Conservation (phyloP, 2,329 filamentous ascomycete genomes). For the Emmonsia crescens region DNA sequence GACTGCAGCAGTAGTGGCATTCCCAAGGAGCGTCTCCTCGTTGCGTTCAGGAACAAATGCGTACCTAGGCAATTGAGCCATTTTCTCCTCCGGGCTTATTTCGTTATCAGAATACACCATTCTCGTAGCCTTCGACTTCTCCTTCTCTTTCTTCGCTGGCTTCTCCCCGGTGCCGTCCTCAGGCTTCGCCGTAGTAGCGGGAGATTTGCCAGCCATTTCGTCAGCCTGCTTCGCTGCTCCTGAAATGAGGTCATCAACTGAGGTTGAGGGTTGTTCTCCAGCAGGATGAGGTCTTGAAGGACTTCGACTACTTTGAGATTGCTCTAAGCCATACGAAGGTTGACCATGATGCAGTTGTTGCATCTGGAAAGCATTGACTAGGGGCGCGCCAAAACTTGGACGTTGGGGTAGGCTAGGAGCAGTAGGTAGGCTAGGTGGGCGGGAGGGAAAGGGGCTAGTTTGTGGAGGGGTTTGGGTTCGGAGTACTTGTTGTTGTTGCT, state of each 20-base stretch:
- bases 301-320: slow-evolving; percentile 15
- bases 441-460: slow-evolving; percentile 25
- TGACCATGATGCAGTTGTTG: slow-evolving; percentile 47
- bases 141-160: slow-evolving; percentile 55
- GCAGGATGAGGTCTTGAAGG: slow-evolving; percentile 22
- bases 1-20: slow-evolving; percentile 25
- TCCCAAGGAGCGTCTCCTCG: slow-evolving; percentile 26
- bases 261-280: slow-evolving; percentile 27
- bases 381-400: slow-evolving; percentile 46
- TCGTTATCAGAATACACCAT: slow-evolving; percentile 76
- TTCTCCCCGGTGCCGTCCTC: slow-evolving; percentile 40
- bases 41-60: slow-evolving; percentile 47
- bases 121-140: slow-evolving; percentile 50
- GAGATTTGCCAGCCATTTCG: slow-evolving; percentile 23
- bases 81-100: slow-evolving; percentile 77
- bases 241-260: slow-evolving; percentile 42
- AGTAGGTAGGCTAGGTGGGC: slow-evolving; percentile 44
- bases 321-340: slow-evolving; percentile 11
- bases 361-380: slow-evolving; percentile 44
- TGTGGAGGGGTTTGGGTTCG: slow-evolving; percentile 36
- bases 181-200: slow-evolving; percentile 26
- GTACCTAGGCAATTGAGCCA: slow-evolving; percentile 69
- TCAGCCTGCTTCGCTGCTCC: slow-evolving; percentile 38
- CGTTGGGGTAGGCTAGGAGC: slow-evolving; percentile 50
- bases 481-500: slow-evolving; percentile 32